These are phyloP conservation scores for Talaromyces sp. DNA, from an alignment of 2,329 filamentous ascomycete genomes.

Conservation along the genomic window DNA sequence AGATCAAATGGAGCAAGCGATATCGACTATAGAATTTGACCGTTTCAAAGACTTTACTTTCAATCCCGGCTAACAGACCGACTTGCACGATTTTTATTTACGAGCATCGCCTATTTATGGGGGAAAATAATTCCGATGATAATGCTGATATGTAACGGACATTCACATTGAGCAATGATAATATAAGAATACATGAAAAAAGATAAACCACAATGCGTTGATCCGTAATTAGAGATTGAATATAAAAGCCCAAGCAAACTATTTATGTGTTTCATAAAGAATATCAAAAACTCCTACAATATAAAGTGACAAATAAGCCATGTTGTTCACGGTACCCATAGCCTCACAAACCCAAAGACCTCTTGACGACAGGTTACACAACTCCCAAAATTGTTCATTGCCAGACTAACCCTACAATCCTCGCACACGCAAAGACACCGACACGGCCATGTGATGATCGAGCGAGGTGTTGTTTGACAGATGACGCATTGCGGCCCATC, in stretches of 20 bases:
- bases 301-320: neutral
- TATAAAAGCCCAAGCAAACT: neutral
- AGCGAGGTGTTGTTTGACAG: slow-evolving; percentile 79
- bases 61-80: slow-evolving; percentile 3
- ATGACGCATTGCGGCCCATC: slow-evolving; percentile 84
- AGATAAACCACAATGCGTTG: neutral
- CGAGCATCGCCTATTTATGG: no score
- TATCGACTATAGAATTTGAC: neutral
- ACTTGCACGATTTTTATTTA: neutral
- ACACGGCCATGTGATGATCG: slow-evolving; percentile 93
- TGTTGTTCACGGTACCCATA: slow-evolving; percentile 67
- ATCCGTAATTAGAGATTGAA: neutral
- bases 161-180: neutral
- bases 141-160: neutral
- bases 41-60: slow-evolving; percentile 3
- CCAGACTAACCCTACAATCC: slow-evolving; percentile 86
- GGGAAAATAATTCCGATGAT: neutral
- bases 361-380: slow-evolving; percentile 91
- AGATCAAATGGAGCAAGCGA: neutral
- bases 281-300: neutral
- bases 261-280: neutral
- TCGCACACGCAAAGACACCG: slow-evolving; percentile 91
- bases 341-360: slow-evolving; percentile 80
- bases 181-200: neutral
- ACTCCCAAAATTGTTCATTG: slow-evolving; percentile 95